Evolutionary conservation across 352 stramenopile species (phyloP), one percentile per base, ranked within the genome.

Genomic region (Vaucheria bursata): DNA sequence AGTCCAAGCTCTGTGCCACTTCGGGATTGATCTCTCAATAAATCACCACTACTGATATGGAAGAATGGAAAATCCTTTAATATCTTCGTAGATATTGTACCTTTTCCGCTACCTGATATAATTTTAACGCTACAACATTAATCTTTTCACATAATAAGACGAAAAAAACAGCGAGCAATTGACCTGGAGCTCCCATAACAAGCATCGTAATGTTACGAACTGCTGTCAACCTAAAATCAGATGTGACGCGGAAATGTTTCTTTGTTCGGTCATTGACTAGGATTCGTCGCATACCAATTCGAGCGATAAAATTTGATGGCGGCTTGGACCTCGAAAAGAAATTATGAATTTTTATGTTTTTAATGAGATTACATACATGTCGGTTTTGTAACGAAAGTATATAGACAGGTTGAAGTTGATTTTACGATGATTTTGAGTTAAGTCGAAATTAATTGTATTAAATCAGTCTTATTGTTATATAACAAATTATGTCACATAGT

Each of bases 71-170:
- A 94, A 75, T 94, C 89, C 37, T 86, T 86, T 3, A 93, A 74
- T 75, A 94, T 90, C 75, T 92, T 92, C 18, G 85, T 87, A n/a
- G 83, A 88, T 49, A 95, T 93, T 0, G 90, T 95, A 59, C 90
- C 90, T 77, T 95, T 95, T 25, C 76, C 76, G 52, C 76, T 81
- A 18, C 76, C 76, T 81, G 71, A 6, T 5, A 6, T 34, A 4
- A 34, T 8, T 6, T 6, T 6, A 6, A 38, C 5, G 59, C 29
- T 18, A 69, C 6, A 18, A 38, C 59, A 69, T 18, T 7, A 8
- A 34, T 4, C 4, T 36, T 4, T 12, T 5, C 5, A 69, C 29
- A 39, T 69, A 18, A 67, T 4, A 73, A 6, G 5, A 25, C 6
- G 4, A 73, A 29, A n/a, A 4, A 36, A 2, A 5, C 45, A 1